Evolutionary conservation across 345 rosid species (phyloP).

Genomic region (Alliaria petiolata): DNA sequence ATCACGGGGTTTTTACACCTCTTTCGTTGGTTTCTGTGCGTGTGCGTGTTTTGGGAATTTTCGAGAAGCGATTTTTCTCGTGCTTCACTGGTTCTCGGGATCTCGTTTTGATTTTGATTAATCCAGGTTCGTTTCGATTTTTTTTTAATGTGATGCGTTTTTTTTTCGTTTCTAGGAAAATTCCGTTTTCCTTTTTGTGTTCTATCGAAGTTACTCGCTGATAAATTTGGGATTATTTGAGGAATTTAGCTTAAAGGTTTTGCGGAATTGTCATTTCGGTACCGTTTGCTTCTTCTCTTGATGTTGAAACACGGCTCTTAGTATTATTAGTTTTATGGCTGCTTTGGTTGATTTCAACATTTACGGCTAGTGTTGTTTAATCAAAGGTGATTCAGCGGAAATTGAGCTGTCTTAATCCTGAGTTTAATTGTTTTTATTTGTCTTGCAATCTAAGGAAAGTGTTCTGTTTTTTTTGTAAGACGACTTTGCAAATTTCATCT

Average conservation of each 20-base stretch:
- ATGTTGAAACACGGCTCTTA: background rate
- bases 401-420: slow-evolving; percentile 22
- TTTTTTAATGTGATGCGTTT: background rate
- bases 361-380: background rate
- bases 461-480: slow-evolving; percentile 22
- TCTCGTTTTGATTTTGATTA: slow-evolving; percentile 15
- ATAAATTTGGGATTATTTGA: background rate
- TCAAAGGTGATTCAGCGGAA: background rate
- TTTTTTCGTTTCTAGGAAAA: background rate
- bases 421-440: slow-evolving; percentile 13
- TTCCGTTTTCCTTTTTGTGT: background rate
- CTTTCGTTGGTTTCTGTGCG: background rate
- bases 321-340: too few species aligned
- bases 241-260: background rate
- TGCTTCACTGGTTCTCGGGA: slow-evolving; percentile 22
- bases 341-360: slow-evolving; percentile 5
- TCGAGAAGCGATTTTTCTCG: slow-evolving; percentile 16
- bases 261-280: background rate
- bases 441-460: slow-evolving; percentile 38
- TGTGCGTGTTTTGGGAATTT: too few species aligned
- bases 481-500: background rate
- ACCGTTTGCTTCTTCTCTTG: too few species aligned
- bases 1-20: slow-evolving; percentile 30
- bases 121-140: slow-evolving; percentile 27
- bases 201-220: background rate